These are phyloP conservation scores for Lactifluus echinatus DNA, from an alignment of 768 basidiomycete species.

Conservation along the genomic window DNA sequence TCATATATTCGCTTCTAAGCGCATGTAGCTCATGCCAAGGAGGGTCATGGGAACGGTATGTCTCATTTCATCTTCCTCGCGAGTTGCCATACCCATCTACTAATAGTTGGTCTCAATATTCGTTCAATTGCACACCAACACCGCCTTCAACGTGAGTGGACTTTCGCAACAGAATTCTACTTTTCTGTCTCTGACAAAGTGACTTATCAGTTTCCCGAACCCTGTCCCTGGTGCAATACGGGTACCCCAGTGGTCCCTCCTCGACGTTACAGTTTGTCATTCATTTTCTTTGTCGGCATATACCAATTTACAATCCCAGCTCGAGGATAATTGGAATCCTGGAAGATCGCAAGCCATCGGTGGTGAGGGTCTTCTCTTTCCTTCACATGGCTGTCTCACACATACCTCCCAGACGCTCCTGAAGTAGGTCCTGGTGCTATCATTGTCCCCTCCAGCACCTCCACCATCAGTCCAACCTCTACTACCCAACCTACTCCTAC, in stretches of 20 bases:
- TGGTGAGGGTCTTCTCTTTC: neutral
- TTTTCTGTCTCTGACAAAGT: neutral
- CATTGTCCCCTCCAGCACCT: neutral
- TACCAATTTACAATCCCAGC: neutral
- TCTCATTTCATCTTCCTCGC: too few species aligned
- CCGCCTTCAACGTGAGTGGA: neutral
- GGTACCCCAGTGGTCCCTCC: conserved; percentile 2
- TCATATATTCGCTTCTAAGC: conserved; percentile 7
- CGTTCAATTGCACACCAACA: neutral
- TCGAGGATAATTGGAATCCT: neutral
- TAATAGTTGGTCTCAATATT: neutral
- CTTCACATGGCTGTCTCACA: neutral
- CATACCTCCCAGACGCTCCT: neutral
- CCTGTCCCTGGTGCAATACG: neutral
- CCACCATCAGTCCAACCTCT: neutral
- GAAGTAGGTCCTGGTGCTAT: neutral
- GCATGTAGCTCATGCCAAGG: conserved; percentile 10
- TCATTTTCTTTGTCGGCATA: neutral
- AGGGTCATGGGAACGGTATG: neutral
- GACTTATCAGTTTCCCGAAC: neutral
- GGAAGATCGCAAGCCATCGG: neutral
- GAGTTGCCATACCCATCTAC: neutral
- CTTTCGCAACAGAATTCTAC: too few species aligned
- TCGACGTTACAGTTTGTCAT: neutral
- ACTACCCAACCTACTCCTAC: neutral